A percentile compares a stretch with the other conserved stretches of the same genome.
These are phyloP conservation scores for Aspergillus ochraceoroseus DNA, from an alignment of 2,329 filamentous ascomycete species.

Conservation along the genomic window DNA sequence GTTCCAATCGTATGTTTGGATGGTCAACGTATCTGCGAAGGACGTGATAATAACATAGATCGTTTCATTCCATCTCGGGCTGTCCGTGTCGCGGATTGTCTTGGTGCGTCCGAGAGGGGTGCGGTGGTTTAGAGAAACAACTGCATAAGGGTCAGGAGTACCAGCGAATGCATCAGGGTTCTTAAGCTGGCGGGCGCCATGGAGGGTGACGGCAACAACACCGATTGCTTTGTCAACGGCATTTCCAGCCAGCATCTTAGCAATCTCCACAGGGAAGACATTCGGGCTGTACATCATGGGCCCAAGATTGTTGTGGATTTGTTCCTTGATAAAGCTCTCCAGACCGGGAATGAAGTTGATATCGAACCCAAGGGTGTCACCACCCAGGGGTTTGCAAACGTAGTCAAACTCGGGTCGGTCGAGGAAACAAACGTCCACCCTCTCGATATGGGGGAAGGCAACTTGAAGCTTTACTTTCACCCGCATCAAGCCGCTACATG, in stretches of 20 bases:
- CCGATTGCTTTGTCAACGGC: slow-evolving; percentile 94
- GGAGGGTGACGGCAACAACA: slow-evolving; percentile 83
- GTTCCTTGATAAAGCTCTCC: slow-evolving; percentile 88
- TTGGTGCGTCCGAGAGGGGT: slow-evolving; percentile 82
- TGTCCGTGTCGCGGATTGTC: slow-evolving; percentile 74
- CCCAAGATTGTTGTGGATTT: slow-evolving; percentile 86
- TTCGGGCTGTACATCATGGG: slow-evolving; percentile 99
- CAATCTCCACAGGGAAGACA: slow-evolving; percentile 96
- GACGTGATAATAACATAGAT: slow-evolving; percentile 92
- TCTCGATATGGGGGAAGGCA: slow-evolving; percentile 90
- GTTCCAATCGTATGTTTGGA: slow-evolving; percentile 87
- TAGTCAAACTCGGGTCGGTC: slow-evolving; percentile 89
- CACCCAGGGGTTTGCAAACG: slow-evolving; percentile 93
- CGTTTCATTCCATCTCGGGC: slow-evolving; percentile 93
- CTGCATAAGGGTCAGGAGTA: slow-evolving; percentile 83
- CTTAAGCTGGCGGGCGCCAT: slow-evolving; percentile 87
- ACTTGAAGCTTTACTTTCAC: slow-evolving; percentile 97
- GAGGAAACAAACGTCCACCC: slow-evolving; percentile 90
- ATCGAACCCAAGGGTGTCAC: slow-evolving; percentile 92
- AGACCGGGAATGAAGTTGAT: slow-evolving; percentile 98
- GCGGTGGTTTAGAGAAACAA: slow-evolving; percentile 78
- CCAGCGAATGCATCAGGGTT: slow-evolving; percentile 92
- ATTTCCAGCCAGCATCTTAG: slow-evolving; percentile 93
- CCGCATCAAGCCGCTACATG: slow-evolving; percentile 91
- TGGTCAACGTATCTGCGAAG: slow-evolving; percentile 78